Evolutionary conservation across 2,329 filamentous ascomycete genomes (phyloP).

Genomic region (Pseudogymnoascus sp.): DNA sequence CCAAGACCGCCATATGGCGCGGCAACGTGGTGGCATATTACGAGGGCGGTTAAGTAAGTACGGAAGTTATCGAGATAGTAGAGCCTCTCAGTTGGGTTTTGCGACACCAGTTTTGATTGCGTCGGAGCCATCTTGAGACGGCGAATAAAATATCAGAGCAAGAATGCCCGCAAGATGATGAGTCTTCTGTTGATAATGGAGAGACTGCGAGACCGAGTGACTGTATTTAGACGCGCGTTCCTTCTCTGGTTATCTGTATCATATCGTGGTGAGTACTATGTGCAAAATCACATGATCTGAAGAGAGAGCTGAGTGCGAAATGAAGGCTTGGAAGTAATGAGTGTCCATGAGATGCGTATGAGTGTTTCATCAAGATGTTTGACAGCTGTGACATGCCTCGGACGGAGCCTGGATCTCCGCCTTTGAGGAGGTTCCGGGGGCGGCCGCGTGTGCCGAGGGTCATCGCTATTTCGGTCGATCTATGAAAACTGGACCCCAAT

Average conservation of each 20-base stretch:
- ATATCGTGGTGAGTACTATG: background rate
- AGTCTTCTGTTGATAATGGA: background rate
- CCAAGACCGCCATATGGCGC: constrained; percentile 14
- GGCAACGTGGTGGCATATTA: constrained; percentile 13
- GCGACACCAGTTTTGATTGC: background rate
- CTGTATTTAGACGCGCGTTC: background rate
- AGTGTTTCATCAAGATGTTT: background rate
- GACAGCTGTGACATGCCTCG: background rate
- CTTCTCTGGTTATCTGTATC: background rate
- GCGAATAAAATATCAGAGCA: background rate
- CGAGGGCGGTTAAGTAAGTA: constrained; percentile 10
- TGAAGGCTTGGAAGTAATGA: background rate
- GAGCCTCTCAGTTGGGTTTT: background rate
- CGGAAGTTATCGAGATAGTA: constrained; percentile 10
- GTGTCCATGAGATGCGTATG: background rate
- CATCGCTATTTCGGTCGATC: background rate
- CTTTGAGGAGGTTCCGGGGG: background rate
- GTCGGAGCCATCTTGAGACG: background rate
- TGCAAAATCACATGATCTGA: background rate
- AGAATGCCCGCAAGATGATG: background rate
- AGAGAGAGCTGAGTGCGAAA: background rate
- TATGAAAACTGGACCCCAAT: background rate
- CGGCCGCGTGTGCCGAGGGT: background rate
- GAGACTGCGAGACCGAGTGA: too few species aligned
- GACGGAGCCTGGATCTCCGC: background rate